Evolutionary conservation across 495 filamentous ascomycete species (phyloP).

Genomic region (Geoglossum glabrum): DNA sequence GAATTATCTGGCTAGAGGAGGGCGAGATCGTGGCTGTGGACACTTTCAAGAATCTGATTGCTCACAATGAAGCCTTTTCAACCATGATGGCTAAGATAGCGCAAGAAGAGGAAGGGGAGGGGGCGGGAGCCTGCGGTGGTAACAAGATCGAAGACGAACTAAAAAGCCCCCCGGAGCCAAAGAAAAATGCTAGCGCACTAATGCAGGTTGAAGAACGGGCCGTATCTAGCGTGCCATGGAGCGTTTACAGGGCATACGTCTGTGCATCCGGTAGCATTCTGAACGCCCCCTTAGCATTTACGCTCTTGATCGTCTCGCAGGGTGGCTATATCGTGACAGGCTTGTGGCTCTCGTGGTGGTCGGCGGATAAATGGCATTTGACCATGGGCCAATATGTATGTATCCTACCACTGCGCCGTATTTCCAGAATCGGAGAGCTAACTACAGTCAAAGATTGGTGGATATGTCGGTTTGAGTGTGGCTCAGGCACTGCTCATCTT

Average conservation of each 20-base stretch:
- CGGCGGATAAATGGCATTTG: slow-evolving; percentile 11
- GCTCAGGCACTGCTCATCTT: slow-evolving; percentile 11
- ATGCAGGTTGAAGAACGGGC: slow-evolving; percentile 10
- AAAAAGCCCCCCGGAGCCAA: not conserved
- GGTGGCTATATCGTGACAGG: slow-evolving; percentile 7
- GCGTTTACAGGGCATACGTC: slow-evolving; percentile 12
- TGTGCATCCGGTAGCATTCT: slow-evolving; percentile 10
- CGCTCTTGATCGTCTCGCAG: slow-evolving; percentile 8
- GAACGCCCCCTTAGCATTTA: slow-evolving; percentile 5
- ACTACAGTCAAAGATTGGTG: slow-evolving; percentile 1
- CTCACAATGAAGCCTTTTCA: slow-evolving; percentile 6
- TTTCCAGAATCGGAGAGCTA: not conserved
- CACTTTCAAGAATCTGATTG: slow-evolving; percentile 10
- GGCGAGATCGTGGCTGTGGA: slow-evolving; percentile 16
- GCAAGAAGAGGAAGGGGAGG: slow-evolving; percentile 3
- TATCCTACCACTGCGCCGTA: not conserved
- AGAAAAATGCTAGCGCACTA: not conserved
- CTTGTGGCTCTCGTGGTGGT: slow-evolving; percentile 12
- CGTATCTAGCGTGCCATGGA: slow-evolving; percentile 10
- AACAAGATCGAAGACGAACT: slow-evolving; percentile 1
- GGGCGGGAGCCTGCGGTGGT: not conserved
- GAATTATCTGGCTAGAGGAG: slow-evolving; percentile 13
- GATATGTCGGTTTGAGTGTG: slow-evolving; percentile 13
- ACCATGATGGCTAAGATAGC: slow-evolving; percentile 6
- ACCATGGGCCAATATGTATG: not conserved